phyloP scores from a whole-genome alignment of 805 yeast species.

The Ogataea henricii region DNA sequence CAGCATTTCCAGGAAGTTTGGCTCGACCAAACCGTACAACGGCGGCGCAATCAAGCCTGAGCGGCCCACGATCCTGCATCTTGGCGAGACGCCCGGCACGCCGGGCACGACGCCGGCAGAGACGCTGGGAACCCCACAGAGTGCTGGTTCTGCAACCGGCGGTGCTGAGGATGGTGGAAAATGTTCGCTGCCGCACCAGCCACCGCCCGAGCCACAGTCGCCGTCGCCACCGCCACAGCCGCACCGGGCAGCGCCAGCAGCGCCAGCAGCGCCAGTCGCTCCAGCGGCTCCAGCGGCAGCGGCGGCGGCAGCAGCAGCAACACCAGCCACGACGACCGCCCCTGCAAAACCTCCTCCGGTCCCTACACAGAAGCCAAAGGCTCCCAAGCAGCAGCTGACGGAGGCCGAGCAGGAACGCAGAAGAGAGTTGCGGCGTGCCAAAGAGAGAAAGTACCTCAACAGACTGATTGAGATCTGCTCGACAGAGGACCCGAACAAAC shows the following conservation, averaged over 20 bases:
- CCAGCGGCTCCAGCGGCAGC: background rate
- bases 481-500: slow-evolving; percentile 76
- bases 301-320: background rate
- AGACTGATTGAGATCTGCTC: slow-evolving; percentile 77
- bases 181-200: background rate
- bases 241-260: background rate
- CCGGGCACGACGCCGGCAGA: background rate
- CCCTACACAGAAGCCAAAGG: slow-evolving; percentile 29
- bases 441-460: slow-evolving; percentile 70
- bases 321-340: background rate
- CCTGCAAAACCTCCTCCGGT: slow-evolving; percentile 32
- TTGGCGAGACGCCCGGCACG: slow-evolving; percentile 15
- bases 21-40: slow-evolving; percentile 8
- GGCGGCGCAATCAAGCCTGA: slow-evolving; percentile 8
- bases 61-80: slow-evolving; percentile 19
- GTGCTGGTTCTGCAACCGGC: too few species aligned
- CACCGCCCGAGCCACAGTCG: background rate
- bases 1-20: slow-evolving; percentile 32
- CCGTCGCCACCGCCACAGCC: background rate
- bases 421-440: slow-evolving; percentile 74
- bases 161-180: too few species aligned
- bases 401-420: slow-evolving; percentile 63
- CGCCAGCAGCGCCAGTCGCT: background rate
- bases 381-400: slow-evolving; percentile 42
- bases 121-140: background rate